phyloP scores from a whole-genome alignment of 371 early-diverging fungal genomes.

The Mortierella sp. region DNA sequence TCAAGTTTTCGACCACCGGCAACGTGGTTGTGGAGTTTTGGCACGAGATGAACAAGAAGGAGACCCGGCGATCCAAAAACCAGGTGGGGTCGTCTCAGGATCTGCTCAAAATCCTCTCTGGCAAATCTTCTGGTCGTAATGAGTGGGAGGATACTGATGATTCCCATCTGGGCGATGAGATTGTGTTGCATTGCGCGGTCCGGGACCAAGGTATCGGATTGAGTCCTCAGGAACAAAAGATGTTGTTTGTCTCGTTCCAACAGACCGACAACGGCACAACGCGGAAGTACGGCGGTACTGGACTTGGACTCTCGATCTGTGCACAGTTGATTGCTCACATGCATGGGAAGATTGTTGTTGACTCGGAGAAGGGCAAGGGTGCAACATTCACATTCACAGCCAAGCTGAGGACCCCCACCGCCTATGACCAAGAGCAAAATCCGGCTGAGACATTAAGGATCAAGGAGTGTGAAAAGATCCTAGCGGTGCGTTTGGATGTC shows the following conservation, averaged over 20 bases:
- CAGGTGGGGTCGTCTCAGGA: constrained; percentile 7
- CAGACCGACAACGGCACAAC: constrained; percentile 73
- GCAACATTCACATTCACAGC: constrained; percentile 69
- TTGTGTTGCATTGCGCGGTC: constrained; percentile 36
- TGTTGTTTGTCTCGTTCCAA: constrained; percentile 69
- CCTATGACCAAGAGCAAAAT: constrained; percentile 38
- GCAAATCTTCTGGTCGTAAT: background rate
- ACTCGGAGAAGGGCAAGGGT: constrained; percentile 65
- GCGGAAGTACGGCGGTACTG: constrained; percentile 76
- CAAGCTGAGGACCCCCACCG: constrained; percentile 49
- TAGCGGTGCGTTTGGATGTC: constrained; percentile 27
- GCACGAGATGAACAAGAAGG: constrained; percentile 59
- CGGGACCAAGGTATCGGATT: constrained; percentile 69
- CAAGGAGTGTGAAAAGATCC: constrained; percentile 44
- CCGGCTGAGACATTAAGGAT: constrained; percentile 47
- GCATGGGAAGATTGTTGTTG: constrained; percentile 69
- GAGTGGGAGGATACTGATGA: constrained; percentile 14
- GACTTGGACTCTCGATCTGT: constrained; percentile 73
- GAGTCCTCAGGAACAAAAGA: constrained; percentile 67
- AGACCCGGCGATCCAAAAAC: constrained; percentile 16
- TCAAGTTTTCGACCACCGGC: constrained; percentile 69
- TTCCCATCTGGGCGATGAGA: constrained; percentile 29
- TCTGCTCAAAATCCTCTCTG: constrained; percentile 12
- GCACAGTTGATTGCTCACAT: constrained; percentile 66
- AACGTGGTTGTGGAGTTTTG: constrained; percentile 66